Evolutionary conservation across 805 yeast species (phyloP).

Genomic region (Hanseniaspora clermontiae): DNA sequence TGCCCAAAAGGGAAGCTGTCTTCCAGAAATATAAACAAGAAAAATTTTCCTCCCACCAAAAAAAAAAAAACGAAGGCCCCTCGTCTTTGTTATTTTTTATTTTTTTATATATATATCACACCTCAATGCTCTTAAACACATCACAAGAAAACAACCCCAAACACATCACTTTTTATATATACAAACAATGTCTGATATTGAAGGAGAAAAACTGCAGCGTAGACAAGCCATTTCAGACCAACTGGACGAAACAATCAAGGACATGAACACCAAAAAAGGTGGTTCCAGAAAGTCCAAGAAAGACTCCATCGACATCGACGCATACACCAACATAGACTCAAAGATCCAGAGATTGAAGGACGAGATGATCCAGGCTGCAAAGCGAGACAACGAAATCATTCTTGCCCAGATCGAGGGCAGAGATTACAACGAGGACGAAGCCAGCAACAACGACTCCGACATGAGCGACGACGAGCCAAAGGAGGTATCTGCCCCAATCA

Average conservation of each 20-base stretch:
- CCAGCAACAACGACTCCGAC: conserved; percentile 13
- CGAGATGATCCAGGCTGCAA: conserved; percentile 81
- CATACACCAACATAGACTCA: conserved; percentile 92
- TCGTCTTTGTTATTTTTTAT: no score
- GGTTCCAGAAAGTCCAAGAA: conserved; percentile 43
- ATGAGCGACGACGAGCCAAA: background rate
- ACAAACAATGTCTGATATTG: conserved; percentile 16
- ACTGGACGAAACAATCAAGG: conserved; percentile 47
- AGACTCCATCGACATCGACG: conserved; percentile 37
- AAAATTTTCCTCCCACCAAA: background rate
- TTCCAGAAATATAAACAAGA: no score
- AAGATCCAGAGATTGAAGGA: conserved; percentile 68
- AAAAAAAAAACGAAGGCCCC: no score
- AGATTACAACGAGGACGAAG: background rate
- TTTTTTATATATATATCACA: no score
- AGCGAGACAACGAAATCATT: conserved; percentile 48
- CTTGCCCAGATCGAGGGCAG: conserved; percentile 26
- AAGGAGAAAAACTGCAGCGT: conserved; percentile 2
- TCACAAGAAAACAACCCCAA: background rate
- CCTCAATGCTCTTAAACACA: no score
- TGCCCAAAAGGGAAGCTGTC: background rate
- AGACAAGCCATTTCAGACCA: conserved; percentile 66
- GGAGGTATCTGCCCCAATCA: background rate
- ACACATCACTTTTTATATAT: background rate
- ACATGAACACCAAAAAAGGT: conserved; percentile 48